Conservation (phyloP, 345 rosid species). For the Schrenkiella parvula region DNA sequence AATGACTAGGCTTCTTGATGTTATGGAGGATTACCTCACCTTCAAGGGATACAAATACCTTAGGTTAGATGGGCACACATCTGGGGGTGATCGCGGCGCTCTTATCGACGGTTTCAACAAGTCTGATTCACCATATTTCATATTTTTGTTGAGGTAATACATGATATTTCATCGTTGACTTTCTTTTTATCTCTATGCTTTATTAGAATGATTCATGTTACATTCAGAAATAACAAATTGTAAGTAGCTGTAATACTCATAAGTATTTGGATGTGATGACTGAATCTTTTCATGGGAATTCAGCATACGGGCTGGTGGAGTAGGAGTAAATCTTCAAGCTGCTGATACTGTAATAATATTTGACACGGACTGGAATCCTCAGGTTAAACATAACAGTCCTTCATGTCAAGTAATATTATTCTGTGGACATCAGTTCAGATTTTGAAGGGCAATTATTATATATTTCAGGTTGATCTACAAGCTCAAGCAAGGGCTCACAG, state of each 20-base stretch:
- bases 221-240: neutral
- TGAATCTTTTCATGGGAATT: constrained; percentile 24
- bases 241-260: neutral
- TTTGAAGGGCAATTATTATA: neutral
- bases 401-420: constrained; percentile 9
- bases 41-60: constrained; percentile 73
- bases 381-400: constrained; percentile 41
- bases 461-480: constrained; percentile 85
- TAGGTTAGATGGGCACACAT: constrained; percentile 91
- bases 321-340: constrained; percentile 95
- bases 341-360: constrained; percentile 94
- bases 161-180: neutral
- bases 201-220: neutral
- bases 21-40: constrained; percentile 88
- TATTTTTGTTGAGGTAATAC: constrained; percentile 81
- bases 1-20: constrained; percentile 94
- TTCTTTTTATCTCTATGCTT: neutral
- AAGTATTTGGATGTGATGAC: neutral
- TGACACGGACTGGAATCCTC: constrained; percentile 98
- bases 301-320: constrained; percentile 98
- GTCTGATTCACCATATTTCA: constrained; percentile 68
- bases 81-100: constrained; percentile 86
- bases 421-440: neutral
- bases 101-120: constrained; percentile 73
- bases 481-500: constrained; percentile 98